Evolutionary conservation across 1,139 yeast species (phyloP), one percentile per base, ranked within the genome.

Genomic region (Hemisphaericaspora xylofermentans): DNA sequence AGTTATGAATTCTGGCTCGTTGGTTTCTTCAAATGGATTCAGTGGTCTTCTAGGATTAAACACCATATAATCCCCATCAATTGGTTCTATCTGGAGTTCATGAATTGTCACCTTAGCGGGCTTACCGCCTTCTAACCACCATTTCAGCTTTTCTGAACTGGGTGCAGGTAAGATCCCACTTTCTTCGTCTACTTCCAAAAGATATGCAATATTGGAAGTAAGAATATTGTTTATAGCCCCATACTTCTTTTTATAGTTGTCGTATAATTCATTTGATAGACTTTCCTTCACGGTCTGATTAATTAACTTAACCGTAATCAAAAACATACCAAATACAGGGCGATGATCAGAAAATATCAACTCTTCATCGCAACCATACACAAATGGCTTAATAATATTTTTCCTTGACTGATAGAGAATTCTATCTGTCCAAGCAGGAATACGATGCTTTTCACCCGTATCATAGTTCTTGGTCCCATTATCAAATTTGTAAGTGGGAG

Each of bases 341-440:
- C 96, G 68, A 62, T 94, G 99, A 61, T 93, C 99, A 1, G 96
- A 87, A 60, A 93, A 91, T 40, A 68, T 62, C 32, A 91, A 64
- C 27, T 73, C 72, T 12, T 76, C 79, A 3, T 76, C 82, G 46
- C 83, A 73, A 34, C 81, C 78, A 58, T 93, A 93, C 15, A 72
- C 66, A 16, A 77, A 54, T 53, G 87, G 97, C 43, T 74, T 76
- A 45, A 93, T 58, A 21, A 74, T 66, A 42, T 77, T 76, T 17
- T 80, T 77, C 37, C 81, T 64, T 15, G 76, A 63, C 47, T 60
- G 43, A 43, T 55, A 58, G 16, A 85, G 61, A 17, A 84, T 74
- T 38, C 97, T 72, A 61, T 93, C 98, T 7, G 98, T 91, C 98
- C 98, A 93, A 0, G 98, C 93, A 1, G 98, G 98, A 1, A 88